These are phyloP conservation scores for Delonix regia DNA, from an alignment of 306 rosid species.

Conservation along the genomic window DNA sequence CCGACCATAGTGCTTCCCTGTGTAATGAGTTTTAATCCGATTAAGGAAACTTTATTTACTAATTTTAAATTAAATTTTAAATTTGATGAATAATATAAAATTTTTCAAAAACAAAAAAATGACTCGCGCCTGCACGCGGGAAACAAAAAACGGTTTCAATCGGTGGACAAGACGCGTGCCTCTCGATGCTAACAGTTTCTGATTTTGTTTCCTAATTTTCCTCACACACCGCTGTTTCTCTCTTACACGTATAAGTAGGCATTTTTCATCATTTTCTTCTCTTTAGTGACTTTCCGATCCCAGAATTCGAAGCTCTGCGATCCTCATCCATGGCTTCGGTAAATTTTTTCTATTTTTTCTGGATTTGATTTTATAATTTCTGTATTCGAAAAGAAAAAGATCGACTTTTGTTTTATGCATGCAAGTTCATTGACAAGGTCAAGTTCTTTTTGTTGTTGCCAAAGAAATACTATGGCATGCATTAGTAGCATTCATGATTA, in stretches of 20 bases:
- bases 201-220: background rate
- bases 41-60: no score
- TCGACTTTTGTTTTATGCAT: background rate
- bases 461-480: background rate
- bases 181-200: background rate
- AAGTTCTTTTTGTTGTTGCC: background rate
- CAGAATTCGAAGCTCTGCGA: slow-evolving; percentile 18
- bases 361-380: background rate
- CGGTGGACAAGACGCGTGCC: background rate
- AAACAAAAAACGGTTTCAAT: background rate
- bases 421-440: background rate
- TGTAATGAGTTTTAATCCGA: no score
- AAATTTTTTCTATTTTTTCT: background rate
- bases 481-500: background rate
- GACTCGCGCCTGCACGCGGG: background rate
- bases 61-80: no score
- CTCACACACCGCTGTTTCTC: background rate
- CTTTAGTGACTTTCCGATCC: background rate
- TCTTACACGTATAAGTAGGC: background rate
- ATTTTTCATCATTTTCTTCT: background rate
- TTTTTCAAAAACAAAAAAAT: background rate
- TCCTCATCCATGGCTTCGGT: slow-evolving; percentile 62
- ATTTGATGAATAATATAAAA: no score
- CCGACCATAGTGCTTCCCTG: no score
- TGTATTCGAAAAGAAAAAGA: background rate